Evolutionary conservation across 2,329 filamentous ascomycete genomes (phyloP).

Genomic region (Neospermospora avenae): DNA sequence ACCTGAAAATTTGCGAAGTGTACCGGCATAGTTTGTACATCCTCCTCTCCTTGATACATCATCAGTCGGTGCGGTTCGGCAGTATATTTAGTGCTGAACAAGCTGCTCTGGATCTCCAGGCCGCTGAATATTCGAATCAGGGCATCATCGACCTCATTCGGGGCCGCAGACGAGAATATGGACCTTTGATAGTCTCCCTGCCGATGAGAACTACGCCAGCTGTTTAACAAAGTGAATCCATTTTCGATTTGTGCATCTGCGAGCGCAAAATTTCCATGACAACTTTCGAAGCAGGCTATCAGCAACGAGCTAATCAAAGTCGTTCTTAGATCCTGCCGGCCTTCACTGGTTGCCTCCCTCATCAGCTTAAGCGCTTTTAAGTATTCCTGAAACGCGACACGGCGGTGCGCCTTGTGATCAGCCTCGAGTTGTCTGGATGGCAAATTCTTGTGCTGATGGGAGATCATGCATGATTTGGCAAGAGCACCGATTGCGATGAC

Average conservation of each 20-base stretch:
- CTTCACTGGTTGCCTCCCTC: conserved; percentile 10
- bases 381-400: conserved; percentile 15
- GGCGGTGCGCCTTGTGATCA: conserved; percentile 6
- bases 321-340: conserved; percentile 15
- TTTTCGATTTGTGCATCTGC: conserved; percentile 19
- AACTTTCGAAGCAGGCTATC: conserved; percentile 19
- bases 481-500: conserved; percentile 21
- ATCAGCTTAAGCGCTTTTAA: conserved; percentile 17
- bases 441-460: background rate
- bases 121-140: conserved; percentile 58
- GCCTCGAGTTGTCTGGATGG: background rate
- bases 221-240: conserved; percentile 28
- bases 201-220: conserved; percentile 24
- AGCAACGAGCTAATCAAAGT: conserved; percentile 18
- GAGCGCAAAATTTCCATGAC: conserved; percentile 17
- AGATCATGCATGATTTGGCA: conserved; percentile 8
- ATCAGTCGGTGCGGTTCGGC: conserved; percentile 2
- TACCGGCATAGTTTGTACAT: conserved; percentile 13
- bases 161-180: conserved; percentile 14
- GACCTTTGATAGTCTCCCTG: background rate
- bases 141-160: conserved; percentile 45
- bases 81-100: conserved; percentile 34
- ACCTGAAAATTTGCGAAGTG: conserved; percentile 10
- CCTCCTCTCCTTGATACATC: conserved; percentile 5
- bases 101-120: conserved; percentile 59